phyloP scores from a whole-genome alignment of 768 basidiomycete genomes.

The Hortiboletus flavorubellus region DNA sequence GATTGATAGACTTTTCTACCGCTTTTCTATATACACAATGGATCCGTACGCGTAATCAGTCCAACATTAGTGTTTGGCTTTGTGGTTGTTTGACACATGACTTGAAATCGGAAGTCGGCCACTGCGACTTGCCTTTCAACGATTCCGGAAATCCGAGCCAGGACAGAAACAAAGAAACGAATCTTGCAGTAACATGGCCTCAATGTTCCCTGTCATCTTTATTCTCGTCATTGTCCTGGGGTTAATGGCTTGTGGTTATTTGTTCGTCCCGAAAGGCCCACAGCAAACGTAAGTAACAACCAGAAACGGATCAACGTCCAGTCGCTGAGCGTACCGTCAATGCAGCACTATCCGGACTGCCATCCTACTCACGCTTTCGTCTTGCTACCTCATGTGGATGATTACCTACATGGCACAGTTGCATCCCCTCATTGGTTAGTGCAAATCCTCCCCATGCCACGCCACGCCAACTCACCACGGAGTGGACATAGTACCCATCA shows the following conservation, averaged over 20 bases:
- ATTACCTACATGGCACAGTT: conserved; percentile 95
- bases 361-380: conserved; percentile 71
- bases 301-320: not conserved
- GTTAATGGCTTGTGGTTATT: conserved; percentile 60
- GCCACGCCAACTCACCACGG: not conserved
- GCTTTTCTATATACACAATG: not conserved
- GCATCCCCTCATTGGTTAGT: conserved; percentile 82
- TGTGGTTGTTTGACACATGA: conserved; percentile 8
- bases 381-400: conserved; percentile 96
- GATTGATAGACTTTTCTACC: conserved; percentile 33
- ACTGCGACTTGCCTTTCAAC: not conserved
- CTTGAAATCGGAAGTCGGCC: not conserved
- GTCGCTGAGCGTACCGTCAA: not conserved
- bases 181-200: conserved; percentile 50
- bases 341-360: conserved; percentile 78
- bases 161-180: not conserved
- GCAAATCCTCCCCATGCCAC: not conserved
- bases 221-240: conserved; percentile 61
- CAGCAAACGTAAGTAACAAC: conserved; percentile 74
- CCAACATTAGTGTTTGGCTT: not conserved
- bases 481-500: conserved; percentile 16
- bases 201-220: conserved; percentile 65
- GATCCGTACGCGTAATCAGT: not conserved
- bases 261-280: conserved; percentile 80
- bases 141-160: not conserved